These are phyloP conservation scores for Aquilaria yunnanensis DNA, from an alignment of 345 rosid genomes.

Conservation along the genomic window DNA sequence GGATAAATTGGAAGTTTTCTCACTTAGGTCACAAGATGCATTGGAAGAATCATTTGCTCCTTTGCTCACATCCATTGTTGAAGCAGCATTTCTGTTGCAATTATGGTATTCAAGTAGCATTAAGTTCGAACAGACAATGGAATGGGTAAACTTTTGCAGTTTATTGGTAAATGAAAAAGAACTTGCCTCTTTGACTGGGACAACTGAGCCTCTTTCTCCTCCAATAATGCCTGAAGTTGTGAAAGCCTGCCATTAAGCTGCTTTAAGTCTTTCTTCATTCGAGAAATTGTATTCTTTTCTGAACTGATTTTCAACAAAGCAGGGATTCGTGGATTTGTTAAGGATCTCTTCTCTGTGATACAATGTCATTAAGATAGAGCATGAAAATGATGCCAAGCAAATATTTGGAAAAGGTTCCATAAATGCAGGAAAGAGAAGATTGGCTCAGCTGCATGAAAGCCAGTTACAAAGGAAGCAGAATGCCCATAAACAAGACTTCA, in stretches of 20 bases:
- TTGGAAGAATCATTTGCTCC: slow-evolving; percentile 23
- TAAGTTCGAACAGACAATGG: slow-evolving; percentile 9
- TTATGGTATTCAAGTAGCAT: slow-evolving; percentile 12
- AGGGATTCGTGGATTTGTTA: slow-evolving; percentile 56
- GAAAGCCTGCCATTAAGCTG: slow-evolving; percentile 52
- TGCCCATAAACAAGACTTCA: too few species aligned
- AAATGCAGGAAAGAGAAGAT: too few species aligned
- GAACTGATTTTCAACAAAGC: slow-evolving; percentile 57
- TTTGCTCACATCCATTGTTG: slow-evolving; percentile 18
- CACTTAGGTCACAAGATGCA: slow-evolving; percentile 21
- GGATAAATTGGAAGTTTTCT: slow-evolving; percentile 13
- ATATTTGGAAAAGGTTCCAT: too few species aligned
- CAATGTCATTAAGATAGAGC: background rate
- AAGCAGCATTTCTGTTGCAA: slow-evolving; percentile 30
- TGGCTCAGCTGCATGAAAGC: too few species aligned
- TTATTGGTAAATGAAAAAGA: background rate
- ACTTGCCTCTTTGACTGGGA: slow-evolving; percentile 38
- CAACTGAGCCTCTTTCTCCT: slow-evolving; percentile 57
- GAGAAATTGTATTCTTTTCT: slow-evolving; percentile 42
- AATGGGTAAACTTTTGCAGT: slow-evolving; percentile 8
- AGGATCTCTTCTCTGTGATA: slow-evolving; percentile 21
- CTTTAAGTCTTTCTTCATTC: slow-evolving; percentile 48
- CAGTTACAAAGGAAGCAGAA: too few species aligned
- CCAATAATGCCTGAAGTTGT: slow-evolving; percentile 58
- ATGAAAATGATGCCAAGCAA: too few species aligned